phyloP scores from a whole-genome alignment of 305 asterid species.

The Plantago coronopus region DNA sequence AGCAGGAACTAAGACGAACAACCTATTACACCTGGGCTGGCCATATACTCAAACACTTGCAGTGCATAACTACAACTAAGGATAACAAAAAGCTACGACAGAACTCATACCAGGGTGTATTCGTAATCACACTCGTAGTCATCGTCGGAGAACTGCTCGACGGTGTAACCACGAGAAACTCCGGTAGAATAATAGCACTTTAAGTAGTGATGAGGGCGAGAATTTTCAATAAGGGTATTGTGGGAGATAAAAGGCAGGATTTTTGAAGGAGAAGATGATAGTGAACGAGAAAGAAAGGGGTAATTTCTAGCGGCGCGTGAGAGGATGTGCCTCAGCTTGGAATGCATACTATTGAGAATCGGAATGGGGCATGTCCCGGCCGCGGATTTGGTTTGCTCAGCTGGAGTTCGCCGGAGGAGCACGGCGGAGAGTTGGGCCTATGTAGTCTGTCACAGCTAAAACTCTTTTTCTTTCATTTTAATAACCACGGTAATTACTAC shows the following conservation, averaged over 20 bases:
- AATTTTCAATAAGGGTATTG: slow-evolving; percentile 13
- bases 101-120: slow-evolving; percentile 52
- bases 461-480: no score
- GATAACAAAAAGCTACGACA: not conserved
- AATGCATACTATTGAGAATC: slow-evolving; percentile 46
- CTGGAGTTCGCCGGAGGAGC: not conserved
- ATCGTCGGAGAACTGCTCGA: slow-evolving; percentile 92
- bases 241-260: slow-evolving; percentile 8
- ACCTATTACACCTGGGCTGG: slow-evolving; percentile 10
- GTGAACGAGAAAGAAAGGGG: not conserved
- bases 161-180: slow-evolving; percentile 47
- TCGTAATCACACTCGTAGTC: slow-evolving; percentile 95
- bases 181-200: slow-evolving; percentile 1
- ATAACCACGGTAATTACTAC: no score
- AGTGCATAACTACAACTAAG: slow-evolving; percentile 9
- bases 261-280: slow-evolving; percentile 18
- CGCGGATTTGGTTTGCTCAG: not conserved
- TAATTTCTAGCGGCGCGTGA: slow-evolving; percentile 47
- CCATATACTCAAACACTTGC: slow-evolving; percentile 29
- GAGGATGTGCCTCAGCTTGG: slow-evolving; percentile 50
- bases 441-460: no score
- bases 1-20: not conserved
- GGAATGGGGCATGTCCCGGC: slow-evolving; percentile 31
- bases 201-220: slow-evolving; percentile 21
- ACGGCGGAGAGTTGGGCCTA: not conserved